phyloP scores from a whole-genome alignment of 768 basidiomycete species.

The Lanmaoa rubissima region DNA sequence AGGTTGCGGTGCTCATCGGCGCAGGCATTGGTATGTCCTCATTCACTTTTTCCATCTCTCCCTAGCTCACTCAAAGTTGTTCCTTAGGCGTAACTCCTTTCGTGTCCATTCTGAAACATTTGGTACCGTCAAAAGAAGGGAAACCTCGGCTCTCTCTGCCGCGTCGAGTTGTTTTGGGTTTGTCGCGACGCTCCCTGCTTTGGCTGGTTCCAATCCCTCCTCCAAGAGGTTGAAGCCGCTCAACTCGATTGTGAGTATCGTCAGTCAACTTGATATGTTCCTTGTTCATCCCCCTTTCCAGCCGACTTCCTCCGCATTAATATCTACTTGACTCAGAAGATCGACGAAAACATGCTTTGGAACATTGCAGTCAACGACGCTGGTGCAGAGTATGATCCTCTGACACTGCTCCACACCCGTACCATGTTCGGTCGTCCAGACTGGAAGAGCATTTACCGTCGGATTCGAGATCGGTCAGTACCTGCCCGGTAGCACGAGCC shows the following conservation, averaged over 20 bases:
- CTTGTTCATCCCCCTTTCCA: conserved; percentile 31
- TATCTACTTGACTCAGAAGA: conserved; percentile 85
- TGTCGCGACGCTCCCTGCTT: conserved; percentile 95
- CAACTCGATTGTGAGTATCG: conserved; percentile 78
- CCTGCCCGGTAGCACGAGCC: conserved; percentile 72
- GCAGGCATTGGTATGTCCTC: conserved; percentile 79
- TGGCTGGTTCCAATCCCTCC: conserved; percentile 91
- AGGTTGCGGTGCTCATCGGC: conserved; percentile 89
- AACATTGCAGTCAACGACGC: conserved; percentile 88
- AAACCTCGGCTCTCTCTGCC: conserved; percentile 72
- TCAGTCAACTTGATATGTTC: background rate
- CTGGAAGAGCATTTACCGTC: conserved; percentile 78
- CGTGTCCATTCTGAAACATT: conserved; percentile 91
- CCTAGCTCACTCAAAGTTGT: background rate
- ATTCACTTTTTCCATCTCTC: background rate
- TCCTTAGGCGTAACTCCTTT: conserved; percentile 84
- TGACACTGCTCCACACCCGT: conserved; percentile 83
- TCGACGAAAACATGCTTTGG: conserved; percentile 85
- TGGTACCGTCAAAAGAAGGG: conserved; percentile 89
- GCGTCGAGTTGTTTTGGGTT: conserved; percentile 95
- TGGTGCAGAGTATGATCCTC: conserved; percentile 81
- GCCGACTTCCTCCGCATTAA: conserved; percentile 93
- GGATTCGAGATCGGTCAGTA: conserved; percentile 78
- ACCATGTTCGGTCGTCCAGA: conserved; percentile 93
- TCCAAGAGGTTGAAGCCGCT: conserved; percentile 85